Percentiles rank a stretch among this genome's conserved stretches.
These are phyloP conservation scores for Microsporum ferrugineum DNA, from an alignment of 2,329 filamentous ascomycete genomes.

Conservation along the genomic window DNA sequence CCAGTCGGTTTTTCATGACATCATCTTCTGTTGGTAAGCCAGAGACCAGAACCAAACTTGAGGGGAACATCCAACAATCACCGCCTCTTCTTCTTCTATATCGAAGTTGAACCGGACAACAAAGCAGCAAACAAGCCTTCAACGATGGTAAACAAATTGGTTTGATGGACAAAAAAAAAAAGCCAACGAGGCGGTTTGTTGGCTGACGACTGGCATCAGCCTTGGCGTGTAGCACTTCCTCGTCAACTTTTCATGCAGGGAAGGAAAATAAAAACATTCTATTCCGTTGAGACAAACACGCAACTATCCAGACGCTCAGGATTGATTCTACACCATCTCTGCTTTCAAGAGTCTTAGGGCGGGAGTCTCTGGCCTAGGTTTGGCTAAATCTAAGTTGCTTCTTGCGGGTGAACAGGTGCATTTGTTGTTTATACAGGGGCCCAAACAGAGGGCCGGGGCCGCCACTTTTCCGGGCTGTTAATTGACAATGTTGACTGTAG, in stretches of 20 bases:
- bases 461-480: conserved; percentile 8
- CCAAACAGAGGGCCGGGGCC: not conserved
- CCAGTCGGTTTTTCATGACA: not conserved
- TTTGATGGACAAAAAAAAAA: not conserved
- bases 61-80: not conserved
- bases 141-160: too few species aligned
- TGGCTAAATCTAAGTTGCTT: not conserved
- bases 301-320: not conserved
- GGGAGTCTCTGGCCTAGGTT: not conserved
- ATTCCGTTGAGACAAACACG: not conserved
- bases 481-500: conserved; percentile 36
- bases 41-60: not conserved
- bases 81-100: too few species aligned
- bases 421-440: not conserved
- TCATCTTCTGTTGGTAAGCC: not conserved
- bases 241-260: not conserved
- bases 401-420: not conserved
- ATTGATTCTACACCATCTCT: not conserved
- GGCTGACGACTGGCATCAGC: not conserved
- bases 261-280: not conserved
- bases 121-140: too few species aligned
- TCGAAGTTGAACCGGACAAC: too few species aligned
- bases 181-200: not conserved
- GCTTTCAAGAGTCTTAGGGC: not conserved
- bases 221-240: not conserved